Evolutionary conservation across 2,329 filamentous ascomycete genomes (phyloP).

Genomic region (Talaromyces sp.): DNA sequence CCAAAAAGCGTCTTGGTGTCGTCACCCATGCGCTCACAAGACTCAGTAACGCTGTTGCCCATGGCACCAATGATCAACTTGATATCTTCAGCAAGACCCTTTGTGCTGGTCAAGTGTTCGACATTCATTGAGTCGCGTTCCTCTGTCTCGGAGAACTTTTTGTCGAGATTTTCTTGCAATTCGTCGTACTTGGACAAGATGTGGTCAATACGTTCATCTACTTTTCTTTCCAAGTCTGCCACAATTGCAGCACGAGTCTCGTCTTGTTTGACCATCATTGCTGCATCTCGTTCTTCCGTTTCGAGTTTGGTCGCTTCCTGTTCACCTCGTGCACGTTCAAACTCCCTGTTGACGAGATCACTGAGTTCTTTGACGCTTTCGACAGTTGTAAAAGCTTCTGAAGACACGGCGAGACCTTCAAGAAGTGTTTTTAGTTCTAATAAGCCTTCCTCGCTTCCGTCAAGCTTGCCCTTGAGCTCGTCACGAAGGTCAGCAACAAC

Average conservation of each 20-base stretch:
- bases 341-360: slow-evolving; percentile 75
- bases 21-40: slow-evolving; percentile 80
- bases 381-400: slow-evolving; percentile 45
- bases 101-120: slow-evolving; percentile 70
- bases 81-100: slow-evolving; percentile 79
- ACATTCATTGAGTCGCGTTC: slow-evolving; percentile 70
- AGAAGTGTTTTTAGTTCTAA: slow-evolving; percentile 55
- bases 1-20: slow-evolving; percentile 83
- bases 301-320: slow-evolving; percentile 79
- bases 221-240: slow-evolving; percentile 53
- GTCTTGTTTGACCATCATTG: slow-evolving; percentile 57
- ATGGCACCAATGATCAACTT: slow-evolving; percentile 82
- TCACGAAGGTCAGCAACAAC: slow-evolving; percentile 76
- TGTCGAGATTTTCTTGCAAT: slow-evolving; percentile 69
- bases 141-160: slow-evolving; percentile 69
- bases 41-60: slow-evolving; percentile 73
- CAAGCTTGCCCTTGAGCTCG: slow-evolving; percentile 71
- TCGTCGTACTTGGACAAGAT: slow-evolving; percentile 87
- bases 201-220: slow-evolving; percentile 76
- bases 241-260: slow-evolving; percentile 56
- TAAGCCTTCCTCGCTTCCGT: slow-evolving; percentile 68
- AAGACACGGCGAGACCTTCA: slow-evolving; percentile 65
- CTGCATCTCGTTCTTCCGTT: slow-evolving; percentile 59
- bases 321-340: slow-evolving; percentile 79
- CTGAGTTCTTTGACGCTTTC: slow-evolving; percentile 69